Conservation (phyloP, 768 basidiomycete species). For the Leccinum ochraceum region DNA sequence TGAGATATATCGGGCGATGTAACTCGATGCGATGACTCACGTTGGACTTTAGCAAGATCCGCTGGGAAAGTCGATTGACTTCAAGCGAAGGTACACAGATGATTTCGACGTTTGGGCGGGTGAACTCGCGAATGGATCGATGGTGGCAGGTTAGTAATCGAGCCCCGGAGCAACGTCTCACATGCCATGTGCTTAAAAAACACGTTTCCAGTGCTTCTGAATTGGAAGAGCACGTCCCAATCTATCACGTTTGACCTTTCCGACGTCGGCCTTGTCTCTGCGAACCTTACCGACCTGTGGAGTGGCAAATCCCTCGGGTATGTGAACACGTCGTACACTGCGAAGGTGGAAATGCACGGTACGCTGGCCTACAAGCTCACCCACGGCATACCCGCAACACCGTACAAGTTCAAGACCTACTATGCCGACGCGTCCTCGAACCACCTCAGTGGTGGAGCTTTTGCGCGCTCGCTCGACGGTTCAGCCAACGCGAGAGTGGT, state of each 20-base stretch:
- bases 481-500: neutral
- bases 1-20: neutral
- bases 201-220: neutral
- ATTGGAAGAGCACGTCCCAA: constrained; percentile 5
- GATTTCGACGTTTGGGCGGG: constrained; percentile 12
- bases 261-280: constrained; percentile 8
- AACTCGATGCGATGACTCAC: neutral
- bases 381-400: neutral
- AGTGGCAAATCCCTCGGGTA: neutral
- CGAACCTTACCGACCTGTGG: constrained; percentile 11
- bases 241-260: constrained; percentile 5
- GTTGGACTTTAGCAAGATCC: constrained; percentile 11
- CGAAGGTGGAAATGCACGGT: constrained; percentile 3
- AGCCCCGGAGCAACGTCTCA: neutral
- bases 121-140: constrained; percentile 11
- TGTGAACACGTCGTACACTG: neutral
- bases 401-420: constrained; percentile 1
- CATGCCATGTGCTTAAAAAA: neutral
- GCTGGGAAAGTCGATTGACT: constrained; percentile 10
- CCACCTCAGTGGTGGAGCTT: constrained; percentile 2
- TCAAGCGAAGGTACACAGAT: constrained; percentile 15
- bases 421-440: constrained; percentile 3
- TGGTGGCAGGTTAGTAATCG: constrained; percentile 7
- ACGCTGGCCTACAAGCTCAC: constrained; percentile 8
- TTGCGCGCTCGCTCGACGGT: neutral